Conservation (phyloP, 2,329 filamentous ascomycete species). For the Fusarium euwallaceae region DNA sequence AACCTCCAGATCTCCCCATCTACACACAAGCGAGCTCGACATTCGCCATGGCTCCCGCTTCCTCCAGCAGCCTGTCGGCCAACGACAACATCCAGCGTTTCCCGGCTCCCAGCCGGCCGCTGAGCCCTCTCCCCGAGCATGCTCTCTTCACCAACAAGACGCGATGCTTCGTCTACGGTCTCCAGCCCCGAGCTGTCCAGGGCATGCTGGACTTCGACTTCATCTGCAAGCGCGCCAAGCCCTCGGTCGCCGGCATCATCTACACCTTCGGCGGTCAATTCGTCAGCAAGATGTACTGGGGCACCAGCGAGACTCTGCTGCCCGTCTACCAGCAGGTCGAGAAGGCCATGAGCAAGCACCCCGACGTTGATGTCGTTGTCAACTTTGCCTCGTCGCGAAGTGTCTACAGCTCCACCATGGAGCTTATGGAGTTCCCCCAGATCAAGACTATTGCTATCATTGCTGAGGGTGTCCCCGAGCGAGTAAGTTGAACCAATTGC, state of each 20-base stretch:
- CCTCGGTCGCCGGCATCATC: conserved; percentile 98
- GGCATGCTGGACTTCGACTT: conserved; percentile 99
- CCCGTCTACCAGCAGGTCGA: conserved; percentile 96
- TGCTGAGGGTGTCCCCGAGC: conserved; percentile 98
- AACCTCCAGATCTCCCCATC: conserved; percentile 26
- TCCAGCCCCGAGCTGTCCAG: conserved; percentile 93
- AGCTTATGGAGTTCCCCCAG: conserved; percentile 96
- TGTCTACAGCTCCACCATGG: conserved; percentile 98
- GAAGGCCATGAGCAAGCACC: conserved; percentile 97
- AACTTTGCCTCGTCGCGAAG: conserved; percentile 99
- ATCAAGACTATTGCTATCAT: conserved; percentile 99
- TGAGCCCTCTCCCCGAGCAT: conserved; percentile 89
- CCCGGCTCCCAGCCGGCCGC: conserved; percentile 88
- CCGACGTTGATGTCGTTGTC: conserved; percentile 96
- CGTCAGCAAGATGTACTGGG: conserved; percentile 99
- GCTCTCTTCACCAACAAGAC: conserved; percentile 99
- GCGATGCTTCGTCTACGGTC: conserved; percentile 99
- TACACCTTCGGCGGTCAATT: conserved; percentile 99
- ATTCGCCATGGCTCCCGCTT: conserved; percentile 67
- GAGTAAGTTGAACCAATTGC: conserved; percentile 70
- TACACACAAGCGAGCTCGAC: conserved; percentile 43
- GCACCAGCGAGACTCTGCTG: conserved; percentile 97
- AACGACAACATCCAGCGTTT: conserved; percentile 99
- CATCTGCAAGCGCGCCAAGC: conserved; percentile 98
- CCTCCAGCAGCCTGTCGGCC: conserved; percentile 74